Conservation (phyloP, 345 rosid genomes). For the Eucalyptus urophylla region DNA sequence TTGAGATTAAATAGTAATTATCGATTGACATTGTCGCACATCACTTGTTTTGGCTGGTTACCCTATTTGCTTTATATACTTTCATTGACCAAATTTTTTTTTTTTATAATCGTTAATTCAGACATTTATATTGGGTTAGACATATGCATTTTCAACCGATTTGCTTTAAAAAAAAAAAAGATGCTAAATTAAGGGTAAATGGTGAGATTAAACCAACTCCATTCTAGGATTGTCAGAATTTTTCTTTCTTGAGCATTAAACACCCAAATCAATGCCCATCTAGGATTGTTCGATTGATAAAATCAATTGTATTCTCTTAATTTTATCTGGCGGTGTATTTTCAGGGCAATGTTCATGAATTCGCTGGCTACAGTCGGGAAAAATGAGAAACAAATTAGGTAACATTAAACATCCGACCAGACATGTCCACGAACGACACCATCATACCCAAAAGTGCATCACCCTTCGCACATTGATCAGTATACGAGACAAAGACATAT, state of each 20-base stretch:
- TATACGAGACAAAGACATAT: background rate
- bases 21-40: background rate
- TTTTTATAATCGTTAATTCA: fast-evolving
- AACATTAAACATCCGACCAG: background rate
- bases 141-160: background rate
- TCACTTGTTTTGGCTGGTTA: background rate
- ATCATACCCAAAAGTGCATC: background rate
- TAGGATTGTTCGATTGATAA: background rate
- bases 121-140: background rate
- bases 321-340: background rate
- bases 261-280: background rate
- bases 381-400: background rate
- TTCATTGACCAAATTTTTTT: background rate
- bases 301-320: background rate
- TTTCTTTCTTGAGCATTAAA: background rate
- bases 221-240: background rate
- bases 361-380: background rate
- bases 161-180: background rate
- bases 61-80: background rate
- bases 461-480: background rate
- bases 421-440: background rate
- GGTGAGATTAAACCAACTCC: background rate
- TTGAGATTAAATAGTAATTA: background rate
- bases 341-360: background rate
- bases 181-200: background rate